A percentile compares a stretch with the other conserved stretches of the same genome.
phyloP scores from a whole-genome alignment of 129 eudicot genomes.

The Ambrosia artemisiifolia region DNA sequence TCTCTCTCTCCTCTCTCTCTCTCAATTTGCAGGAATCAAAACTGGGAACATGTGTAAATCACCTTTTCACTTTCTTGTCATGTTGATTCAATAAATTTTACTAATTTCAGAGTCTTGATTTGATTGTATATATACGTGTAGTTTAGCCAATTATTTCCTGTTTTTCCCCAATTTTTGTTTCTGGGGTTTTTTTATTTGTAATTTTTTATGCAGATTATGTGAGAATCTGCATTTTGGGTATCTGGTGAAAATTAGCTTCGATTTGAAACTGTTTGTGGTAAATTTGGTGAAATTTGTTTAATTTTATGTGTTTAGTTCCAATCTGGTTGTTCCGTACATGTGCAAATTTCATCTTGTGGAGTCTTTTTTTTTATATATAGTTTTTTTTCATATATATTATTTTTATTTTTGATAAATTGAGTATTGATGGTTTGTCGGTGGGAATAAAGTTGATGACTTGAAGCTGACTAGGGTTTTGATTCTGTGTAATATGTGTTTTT shows the following conservation, averaged over 20 bases:
- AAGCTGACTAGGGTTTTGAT: too few species aligned
- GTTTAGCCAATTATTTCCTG: background rate
- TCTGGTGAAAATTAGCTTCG: conserved; percentile 12
- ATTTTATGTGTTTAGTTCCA: background rate
- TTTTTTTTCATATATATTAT: too few species aligned
- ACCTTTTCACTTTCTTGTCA: conserved; percentile 5
- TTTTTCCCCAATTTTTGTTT: conserved; percentile 13
- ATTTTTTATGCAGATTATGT: conserved; percentile 4
- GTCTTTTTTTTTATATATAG: too few species aligned
- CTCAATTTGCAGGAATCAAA: conserved; percentile 16
- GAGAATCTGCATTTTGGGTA: conserved; percentile 28
- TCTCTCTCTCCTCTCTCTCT: conserved; percentile 5
- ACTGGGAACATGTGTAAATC: conserved; percentile 26
- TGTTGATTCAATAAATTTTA: conserved; percentile 21
- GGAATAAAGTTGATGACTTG: too few species aligned
- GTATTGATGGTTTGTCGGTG: too few species aligned
- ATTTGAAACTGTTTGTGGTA: conserved; percentile 27
- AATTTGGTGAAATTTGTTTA: background rate
- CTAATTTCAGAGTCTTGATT: background rate
- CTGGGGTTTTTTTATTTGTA: background rate
- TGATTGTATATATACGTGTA: background rate
- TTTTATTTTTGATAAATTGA: too few species aligned
- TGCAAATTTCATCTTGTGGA: background rate
- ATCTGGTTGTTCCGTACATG: background rate
- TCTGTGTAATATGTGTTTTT: too few species aligned